These are phyloP conservation scores for Pseudogymnoascus sp. DNA, from an alignment of 2,329 filamentous ascomycete genomes.

Conservation along the genomic window DNA sequence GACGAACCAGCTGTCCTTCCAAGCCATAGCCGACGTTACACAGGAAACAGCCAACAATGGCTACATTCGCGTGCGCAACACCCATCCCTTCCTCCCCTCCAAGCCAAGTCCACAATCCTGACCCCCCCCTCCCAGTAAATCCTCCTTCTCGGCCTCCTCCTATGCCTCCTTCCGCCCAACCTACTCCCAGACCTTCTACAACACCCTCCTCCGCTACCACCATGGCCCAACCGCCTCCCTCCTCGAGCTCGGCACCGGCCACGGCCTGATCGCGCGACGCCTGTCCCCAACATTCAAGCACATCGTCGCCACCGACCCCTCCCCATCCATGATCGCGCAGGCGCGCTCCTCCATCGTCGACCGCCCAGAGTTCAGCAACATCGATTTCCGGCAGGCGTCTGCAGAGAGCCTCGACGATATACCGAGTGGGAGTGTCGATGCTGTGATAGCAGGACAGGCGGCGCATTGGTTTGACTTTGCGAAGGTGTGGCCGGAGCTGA, in stretches of 20 bases:
- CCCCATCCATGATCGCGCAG: constrained; percentile 50
- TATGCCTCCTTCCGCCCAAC: constrained; percentile 56
- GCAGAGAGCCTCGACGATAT: constrained; percentile 52
- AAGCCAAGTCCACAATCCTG: constrained; percentile 16
- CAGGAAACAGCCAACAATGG: constrained; percentile 32
- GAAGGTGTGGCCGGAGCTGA: constrained; percentile 49
- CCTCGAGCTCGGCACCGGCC: constrained; percentile 59
- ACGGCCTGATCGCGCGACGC: constrained; percentile 50
- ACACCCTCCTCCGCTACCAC: constrained; percentile 49
- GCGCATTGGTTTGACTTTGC: constrained; percentile 62
- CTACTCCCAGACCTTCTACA: constrained; percentile 51
- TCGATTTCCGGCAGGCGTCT: constrained; percentile 44
- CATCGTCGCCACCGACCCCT: constrained; percentile 52
- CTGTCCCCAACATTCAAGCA: constrained; percentile 47
- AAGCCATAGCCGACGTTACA: constrained; percentile 12
- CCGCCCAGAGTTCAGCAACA: constrained; percentile 31
- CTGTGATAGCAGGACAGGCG: constrained; percentile 47
- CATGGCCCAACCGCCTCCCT: constrained; percentile 32
- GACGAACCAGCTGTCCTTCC: neutral
- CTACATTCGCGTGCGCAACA: constrained; percentile 42
- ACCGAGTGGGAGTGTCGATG: constrained; percentile 44
- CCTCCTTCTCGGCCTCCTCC: constrained; percentile 48
- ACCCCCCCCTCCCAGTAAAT: constrained; percentile 38
- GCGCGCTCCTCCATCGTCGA: constrained; percentile 37
- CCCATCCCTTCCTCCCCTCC: constrained; percentile 11